Conservation (phyloP, 768 basidiomycete genomes). For the Termitomyces sp. region DNA sequence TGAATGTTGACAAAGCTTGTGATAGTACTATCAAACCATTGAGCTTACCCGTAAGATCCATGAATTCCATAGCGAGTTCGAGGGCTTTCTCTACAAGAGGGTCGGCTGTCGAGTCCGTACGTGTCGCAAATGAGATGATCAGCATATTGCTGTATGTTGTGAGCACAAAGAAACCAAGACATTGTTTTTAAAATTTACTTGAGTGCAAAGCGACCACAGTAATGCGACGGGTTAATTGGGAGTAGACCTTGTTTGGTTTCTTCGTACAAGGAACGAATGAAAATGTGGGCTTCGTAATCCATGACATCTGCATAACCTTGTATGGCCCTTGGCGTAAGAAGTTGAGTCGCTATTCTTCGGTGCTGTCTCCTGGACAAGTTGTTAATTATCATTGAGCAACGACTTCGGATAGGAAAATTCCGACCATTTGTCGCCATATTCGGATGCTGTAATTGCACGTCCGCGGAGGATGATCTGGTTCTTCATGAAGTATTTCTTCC, state of each 20-base stretch:
- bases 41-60: conserved; percentile 25
- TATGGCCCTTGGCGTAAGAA: conserved; percentile 31
- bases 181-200: conserved; percentile 4
- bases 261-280: conserved; percentile 33
- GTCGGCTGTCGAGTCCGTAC: conserved; percentile 34
- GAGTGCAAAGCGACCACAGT: conserved; percentile 31
- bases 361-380: conserved; percentile 31
- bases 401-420: background rate
- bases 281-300: conserved; percentile 36
- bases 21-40: background rate
- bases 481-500: conserved; percentile 33
- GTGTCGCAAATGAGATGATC: conserved; percentile 35
- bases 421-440: conserved; percentile 30
- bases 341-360: conserved; percentile 32
- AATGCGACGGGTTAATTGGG: conserved; percentile 34
- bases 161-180: background rate
- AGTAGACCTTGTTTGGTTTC: conserved; percentile 24
- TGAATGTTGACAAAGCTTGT: background rate
- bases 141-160: conserved; percentile 38
- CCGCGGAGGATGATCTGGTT: conserved; percentile 29
- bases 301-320: conserved; percentile 29
- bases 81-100: conserved; percentile 32
- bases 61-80: conserved; percentile 38
- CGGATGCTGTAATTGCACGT: conserved; percentile 29
- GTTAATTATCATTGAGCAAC: background rate